Base-by-base conservation (phyloP, 495 filamentous ascomycete species). In the Hyaloscypha variabilis region DNA sequence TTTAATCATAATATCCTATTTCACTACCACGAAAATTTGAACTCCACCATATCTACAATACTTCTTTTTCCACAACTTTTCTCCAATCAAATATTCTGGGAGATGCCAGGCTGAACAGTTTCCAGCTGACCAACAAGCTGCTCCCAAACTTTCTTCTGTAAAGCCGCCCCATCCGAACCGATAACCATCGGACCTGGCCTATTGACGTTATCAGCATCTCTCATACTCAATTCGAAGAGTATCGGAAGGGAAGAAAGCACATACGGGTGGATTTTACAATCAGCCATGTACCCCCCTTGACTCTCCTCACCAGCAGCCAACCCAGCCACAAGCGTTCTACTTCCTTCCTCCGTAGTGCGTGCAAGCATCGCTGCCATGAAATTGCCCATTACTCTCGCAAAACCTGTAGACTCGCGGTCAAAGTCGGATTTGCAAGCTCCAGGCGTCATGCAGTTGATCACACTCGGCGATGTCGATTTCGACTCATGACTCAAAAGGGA, bases 41-140 rank as follows among this genome's bases (percentile, higher is more conserved):
- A 34, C 6, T 13, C 31, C 1, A 34, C 13, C 13, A 8, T 34
- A 34, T 34, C 31, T 13, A 34, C 2, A 34, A n/a, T n/a, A n/a
- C 1, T 34, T 13, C 13, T 13, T 8, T 34, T 13, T 34, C 1
- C 31, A 34, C 31, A 34, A n/a, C 31, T 34, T 6, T 13, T 34
- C 13, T 34, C 8, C 6, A 34, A 13, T 34, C 1, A 34, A 34
- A 34, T 34, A 13, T 34, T 34, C 13, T 34, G 31, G 13, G 31
- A 34, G n/a, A 66, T 56, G 5, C 64, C 64, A 17, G 64, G 64
- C 24, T 66, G 64, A 62, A 66, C 57, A 23, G 23, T 26, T 34
- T 66, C 64, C 24, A 66, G 17, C 21, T 62, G 17, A 8, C 23
- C 23, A 14, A 66, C 8, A 19, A 62, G 24, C 58, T 66, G 46